Conservation (phyloP, 1,284 basidiomycete species). For the Takashimella koratensis region DNA sequence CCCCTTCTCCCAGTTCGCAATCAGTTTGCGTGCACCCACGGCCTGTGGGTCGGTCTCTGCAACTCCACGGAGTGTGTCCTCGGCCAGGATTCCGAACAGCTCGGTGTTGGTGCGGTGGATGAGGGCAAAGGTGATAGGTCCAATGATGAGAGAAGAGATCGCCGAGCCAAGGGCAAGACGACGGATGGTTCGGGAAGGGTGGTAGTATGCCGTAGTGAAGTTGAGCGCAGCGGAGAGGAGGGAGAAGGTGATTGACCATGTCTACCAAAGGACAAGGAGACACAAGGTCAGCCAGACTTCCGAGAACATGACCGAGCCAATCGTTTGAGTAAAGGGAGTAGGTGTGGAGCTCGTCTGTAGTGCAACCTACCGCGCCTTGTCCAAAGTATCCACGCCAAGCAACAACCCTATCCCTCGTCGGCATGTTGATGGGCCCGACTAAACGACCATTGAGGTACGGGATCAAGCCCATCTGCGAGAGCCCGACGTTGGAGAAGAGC, state of each 20-base stretch:
- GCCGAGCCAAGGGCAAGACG: constrained; percentile 19
- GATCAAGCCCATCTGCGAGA: constrained; percentile 20
- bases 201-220: constrained; percentile 13
- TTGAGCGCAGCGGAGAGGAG: constrained; percentile 9
- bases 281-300: neutral
- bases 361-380: neutral
- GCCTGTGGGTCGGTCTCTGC: neutral
- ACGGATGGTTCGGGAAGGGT: constrained; percentile 14
- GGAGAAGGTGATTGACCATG: neutral
- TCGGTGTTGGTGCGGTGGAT: constrained; percentile 20
- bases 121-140: constrained; percentile 20
- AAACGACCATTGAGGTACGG: constrained; percentile 20
- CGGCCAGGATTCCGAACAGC: constrained; percentile 9
- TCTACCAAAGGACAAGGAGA: too few species aligned
- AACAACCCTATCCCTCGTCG: constrained; percentile 1
- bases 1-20: constrained; percentile 18
- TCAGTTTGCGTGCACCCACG: constrained; percentile 12
- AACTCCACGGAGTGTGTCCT: constrained; percentile 4
- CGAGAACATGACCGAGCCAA: neutral
- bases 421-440: neutral
- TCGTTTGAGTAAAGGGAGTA: neutral
- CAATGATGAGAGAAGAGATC: constrained; percentile 13
- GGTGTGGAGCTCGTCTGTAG: neutral
- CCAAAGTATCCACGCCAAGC: neutral
- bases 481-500: constrained; percentile 22